Evolutionary conservation across 768 basidiomycete species (phyloP).

Genomic region (Xerocomellus dryophilus): DNA sequence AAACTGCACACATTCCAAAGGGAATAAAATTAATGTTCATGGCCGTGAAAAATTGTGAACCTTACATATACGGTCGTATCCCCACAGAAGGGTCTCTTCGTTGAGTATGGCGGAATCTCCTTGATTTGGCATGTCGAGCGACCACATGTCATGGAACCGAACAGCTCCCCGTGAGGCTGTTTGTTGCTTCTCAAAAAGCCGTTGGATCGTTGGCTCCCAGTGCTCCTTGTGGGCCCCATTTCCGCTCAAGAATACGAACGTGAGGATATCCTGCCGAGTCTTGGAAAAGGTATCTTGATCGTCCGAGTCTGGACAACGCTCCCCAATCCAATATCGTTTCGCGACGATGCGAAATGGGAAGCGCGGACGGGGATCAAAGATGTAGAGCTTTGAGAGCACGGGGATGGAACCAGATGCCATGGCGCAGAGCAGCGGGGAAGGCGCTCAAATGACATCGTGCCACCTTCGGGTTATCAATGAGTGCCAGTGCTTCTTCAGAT

Average conservation of each 20-base stretch:
- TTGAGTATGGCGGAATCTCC: too few species aligned
- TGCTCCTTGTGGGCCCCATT: conserved; percentile 5
- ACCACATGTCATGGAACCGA: conserved; percentile 8
- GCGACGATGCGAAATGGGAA: conserved; percentile 9
- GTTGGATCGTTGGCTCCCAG: conserved; percentile 4
- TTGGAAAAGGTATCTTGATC: not conserved
- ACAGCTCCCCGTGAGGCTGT: not conserved
- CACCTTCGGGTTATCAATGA: too few species aligned
- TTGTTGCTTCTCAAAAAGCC: not conserved
- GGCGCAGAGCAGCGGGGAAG: too few species aligned
- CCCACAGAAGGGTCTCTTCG: too few species aligned
- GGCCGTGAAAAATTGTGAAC: too few species aligned
- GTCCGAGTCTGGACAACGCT: not conserved
- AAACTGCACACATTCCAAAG: not conserved
- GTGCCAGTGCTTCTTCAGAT: too few species aligned
- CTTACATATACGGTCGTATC: too few species aligned
- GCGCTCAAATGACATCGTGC: too few species aligned
- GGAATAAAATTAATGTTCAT: not conserved
- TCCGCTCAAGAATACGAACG: conserved; percentile 5
- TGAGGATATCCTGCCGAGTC: not conserved
- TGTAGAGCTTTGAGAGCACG: not conserved
- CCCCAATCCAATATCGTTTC: conserved; percentile 8
- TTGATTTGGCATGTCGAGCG: not conserved
- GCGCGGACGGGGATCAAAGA: conserved; percentile 9
- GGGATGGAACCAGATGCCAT: too few species aligned